These are phyloP conservation scores for Leptoxyphium fumago DNA, from an alignment of 2,329 filamentous ascomycete species.

Conservation along the genomic window DNA sequence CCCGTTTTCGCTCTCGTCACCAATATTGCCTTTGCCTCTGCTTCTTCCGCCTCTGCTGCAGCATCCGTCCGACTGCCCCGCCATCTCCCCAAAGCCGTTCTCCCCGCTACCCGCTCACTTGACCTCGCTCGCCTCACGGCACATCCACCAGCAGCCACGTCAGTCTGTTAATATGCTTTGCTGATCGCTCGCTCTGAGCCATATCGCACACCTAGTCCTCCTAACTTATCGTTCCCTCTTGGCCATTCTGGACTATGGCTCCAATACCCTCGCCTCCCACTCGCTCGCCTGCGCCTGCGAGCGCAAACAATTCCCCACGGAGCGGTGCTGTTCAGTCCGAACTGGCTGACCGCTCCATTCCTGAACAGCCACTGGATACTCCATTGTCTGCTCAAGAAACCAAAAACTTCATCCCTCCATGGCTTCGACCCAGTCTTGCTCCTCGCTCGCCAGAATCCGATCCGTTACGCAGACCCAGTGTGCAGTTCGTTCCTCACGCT, in stretches of 20 bases:
- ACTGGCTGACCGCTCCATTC: constrained; percentile 14
- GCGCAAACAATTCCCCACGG: not conserved
- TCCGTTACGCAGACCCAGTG: constrained; percentile 17
- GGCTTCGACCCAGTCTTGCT: constrained; percentile 18
- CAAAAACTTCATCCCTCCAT: constrained; percentile 15
- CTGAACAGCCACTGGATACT: constrained; percentile 10
- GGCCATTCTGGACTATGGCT: constrained; percentile 3
- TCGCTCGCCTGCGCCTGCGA: not conserved
- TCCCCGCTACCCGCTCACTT: too few relatives aligned
- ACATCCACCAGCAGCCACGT: too few relatives aligned
- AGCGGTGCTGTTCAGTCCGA: not conserved
- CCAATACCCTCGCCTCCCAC: constrained; percentile 8
- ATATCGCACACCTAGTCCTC: not conserved
- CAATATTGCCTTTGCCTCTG: too few relatives aligned
- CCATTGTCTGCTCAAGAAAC: not conserved
- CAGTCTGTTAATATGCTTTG: too few relatives aligned
- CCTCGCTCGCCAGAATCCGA: constrained; percentile 7
- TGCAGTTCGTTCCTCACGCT: constrained; percentile 22
- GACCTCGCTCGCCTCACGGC: too few relatives aligned
- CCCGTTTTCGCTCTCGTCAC: too few relatives aligned
- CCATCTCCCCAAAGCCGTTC: too few relatives aligned
- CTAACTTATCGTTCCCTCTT: not conserved
- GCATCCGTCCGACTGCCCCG: too few relatives aligned
- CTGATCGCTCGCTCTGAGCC: not conserved
- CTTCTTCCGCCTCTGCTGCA: too few relatives aligned